phyloP scores from a whole-genome alignment of 352 stramenopile species.

The Globisporangium rhizosaccharum region DNA sequence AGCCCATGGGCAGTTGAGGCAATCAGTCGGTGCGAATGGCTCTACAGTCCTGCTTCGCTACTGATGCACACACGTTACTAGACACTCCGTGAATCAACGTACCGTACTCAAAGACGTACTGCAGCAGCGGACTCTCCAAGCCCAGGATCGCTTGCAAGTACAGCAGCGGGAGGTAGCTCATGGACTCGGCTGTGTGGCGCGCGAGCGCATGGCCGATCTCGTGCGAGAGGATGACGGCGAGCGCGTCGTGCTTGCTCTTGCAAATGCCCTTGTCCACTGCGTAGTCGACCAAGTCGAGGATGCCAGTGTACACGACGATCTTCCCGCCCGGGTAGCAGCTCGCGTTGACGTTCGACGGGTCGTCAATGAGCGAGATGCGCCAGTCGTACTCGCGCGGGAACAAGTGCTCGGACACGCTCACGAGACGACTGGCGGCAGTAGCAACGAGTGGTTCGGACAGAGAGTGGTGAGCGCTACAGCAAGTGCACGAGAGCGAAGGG shows the following conservation, averaged over 20 bases:
- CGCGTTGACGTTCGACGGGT: conserved; percentile 41
- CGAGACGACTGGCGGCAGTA: conserved; percentile 29
- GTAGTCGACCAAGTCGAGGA: conserved; percentile 63
- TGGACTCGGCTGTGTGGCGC: conserved; percentile 52
- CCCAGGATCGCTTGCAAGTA: conserved; percentile 38
- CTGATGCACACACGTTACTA: background rate
- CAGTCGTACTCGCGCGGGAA: conserved; percentile 66
- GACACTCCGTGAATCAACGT: conserved; percentile 2
- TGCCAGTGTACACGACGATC: conserved; percentile 64
- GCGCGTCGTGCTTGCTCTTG: conserved; percentile 51
- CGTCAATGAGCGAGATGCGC: conserved; percentile 53
- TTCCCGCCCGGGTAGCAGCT: conserved; percentile 60
- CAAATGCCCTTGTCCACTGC: conserved; percentile 52
- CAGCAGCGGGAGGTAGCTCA: conserved; percentile 54
- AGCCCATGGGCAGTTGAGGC: background rate
- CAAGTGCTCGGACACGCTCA: conserved; percentile 55
- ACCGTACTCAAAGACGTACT: conserved; percentile 62
- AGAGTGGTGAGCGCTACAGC: background rate
- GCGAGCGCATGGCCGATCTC: conserved; percentile 64
- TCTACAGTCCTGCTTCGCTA: background rate
- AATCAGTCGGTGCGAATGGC: too few relatives aligned
- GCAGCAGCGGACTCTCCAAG: conserved; percentile 53
- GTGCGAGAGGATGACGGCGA: conserved; percentile 60
- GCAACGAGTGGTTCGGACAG: background rate
- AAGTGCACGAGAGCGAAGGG: background rate